Conservation (phyloP, 2,329 filamentous ascomycete genomes). For the Diaporthe batatas region DNA sequence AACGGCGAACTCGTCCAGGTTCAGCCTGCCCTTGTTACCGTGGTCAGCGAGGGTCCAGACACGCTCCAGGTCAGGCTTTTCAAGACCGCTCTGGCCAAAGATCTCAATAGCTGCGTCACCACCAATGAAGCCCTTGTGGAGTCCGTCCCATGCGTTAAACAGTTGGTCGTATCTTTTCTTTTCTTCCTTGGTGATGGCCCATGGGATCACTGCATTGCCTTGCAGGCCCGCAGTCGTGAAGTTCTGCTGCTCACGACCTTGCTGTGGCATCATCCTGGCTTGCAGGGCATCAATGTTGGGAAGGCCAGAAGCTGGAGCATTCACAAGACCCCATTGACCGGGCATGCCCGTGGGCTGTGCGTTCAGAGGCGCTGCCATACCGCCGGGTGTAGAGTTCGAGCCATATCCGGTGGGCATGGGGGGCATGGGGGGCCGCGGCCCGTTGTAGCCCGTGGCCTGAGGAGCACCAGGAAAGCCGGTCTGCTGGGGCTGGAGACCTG, state of each 20-base stretch:
- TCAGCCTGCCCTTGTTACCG: constrained; percentile 92
- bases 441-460: constrained; percentile 83
- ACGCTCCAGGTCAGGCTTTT: constrained; percentile 89
- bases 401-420: constrained; percentile 76
- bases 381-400: constrained; percentile 66
- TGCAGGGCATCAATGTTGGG: constrained; percentile 95
- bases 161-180: constrained; percentile 96
- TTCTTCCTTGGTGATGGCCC: constrained; percentile 98
- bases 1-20: constrained; percentile 97
- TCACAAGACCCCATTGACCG: constrained; percentile 98
- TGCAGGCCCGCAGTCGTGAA: constrained; percentile 90
- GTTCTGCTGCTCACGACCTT: constrained; percentile 84
- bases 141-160: constrained; percentile 96
- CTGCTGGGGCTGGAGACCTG: constrained; percentile 74
- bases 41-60: constrained; percentile 97
- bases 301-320: constrained; percentile 87
- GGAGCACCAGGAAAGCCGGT: constrained; percentile 79
- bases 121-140: constrained; percentile 91
- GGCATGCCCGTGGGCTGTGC: constrained; percentile 94
- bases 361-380: constrained; percentile 79
- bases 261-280: constrained; percentile 96
- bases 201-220: constrained; percentile 95
- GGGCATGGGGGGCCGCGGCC: constrained; percentile 88
- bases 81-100: constrained; percentile 93
- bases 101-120: constrained; percentile 97